Conservation (phyloP, 2,329 filamentous ascomycete species). For the Colletotrichum sp. region DNA sequence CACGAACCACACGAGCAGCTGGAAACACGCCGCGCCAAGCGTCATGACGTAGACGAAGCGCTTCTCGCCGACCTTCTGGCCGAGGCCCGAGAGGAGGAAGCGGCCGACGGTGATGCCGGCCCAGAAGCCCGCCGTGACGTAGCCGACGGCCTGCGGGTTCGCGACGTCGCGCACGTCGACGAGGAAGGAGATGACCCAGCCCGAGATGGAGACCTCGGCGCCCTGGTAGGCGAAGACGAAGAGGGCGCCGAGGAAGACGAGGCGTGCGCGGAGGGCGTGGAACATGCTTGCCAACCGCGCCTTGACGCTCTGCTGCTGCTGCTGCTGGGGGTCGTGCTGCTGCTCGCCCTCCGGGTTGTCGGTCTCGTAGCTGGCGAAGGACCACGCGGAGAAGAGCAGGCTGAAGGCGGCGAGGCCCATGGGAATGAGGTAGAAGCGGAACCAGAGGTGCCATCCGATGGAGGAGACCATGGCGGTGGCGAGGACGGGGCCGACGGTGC, state of each 20-base stretch:
- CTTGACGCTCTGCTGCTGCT: constrained; percentile 22
- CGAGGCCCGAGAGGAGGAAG: constrained; percentile 73
- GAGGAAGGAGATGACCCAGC: constrained; percentile 87
- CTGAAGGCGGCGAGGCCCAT: constrained; percentile 63
- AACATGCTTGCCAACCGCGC: constrained; percentile 47
- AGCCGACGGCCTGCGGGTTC: constrained; percentile 73
- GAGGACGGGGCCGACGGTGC: constrained; percentile 71
- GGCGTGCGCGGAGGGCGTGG: constrained; percentile 53
- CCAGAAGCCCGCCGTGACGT: constrained; percentile 78
- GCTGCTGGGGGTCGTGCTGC: neutral
- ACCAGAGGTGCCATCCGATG: constrained; percentile 63
- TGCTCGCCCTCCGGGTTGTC: constrained; percentile 45
- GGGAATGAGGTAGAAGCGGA: constrained; percentile 74
- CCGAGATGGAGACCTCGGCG: constrained; percentile 83
- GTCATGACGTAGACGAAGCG: constrained; percentile 69
- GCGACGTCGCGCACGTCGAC: constrained; percentile 72
- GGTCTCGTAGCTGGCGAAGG: constrained; percentile 73
- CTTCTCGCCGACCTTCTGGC: constrained; percentile 73
- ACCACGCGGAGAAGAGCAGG: constrained; percentile 63
- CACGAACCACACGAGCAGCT: constrained; percentile 80
- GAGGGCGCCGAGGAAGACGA: constrained; percentile 75
- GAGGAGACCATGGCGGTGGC: constrained; percentile 75
- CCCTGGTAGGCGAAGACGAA: constrained; percentile 91
- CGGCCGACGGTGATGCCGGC: constrained; percentile 78
- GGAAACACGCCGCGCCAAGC: constrained; percentile 66